phyloP scores from a whole-genome alignment of 176 grass and related monocot species.

The bread wheat (Triticum aestivum) region DNA sequence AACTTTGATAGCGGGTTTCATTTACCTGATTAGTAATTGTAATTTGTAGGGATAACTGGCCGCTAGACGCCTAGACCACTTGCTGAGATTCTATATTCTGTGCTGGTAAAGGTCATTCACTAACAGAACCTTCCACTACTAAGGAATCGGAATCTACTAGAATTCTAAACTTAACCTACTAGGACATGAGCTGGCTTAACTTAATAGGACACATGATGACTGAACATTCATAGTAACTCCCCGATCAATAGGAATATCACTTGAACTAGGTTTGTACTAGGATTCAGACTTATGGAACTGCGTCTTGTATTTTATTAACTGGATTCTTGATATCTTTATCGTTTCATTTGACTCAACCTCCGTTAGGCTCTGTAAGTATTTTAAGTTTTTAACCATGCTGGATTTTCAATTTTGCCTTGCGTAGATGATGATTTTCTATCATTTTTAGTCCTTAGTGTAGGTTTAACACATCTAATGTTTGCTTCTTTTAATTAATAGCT shows the following conservation, averaged over 20 bases:
- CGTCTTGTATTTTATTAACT: not conserved
- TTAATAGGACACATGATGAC: not conserved
- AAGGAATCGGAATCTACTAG: not conserved
- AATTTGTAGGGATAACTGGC: not conserved
- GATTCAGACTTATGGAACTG: not conserved
- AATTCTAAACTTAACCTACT: not conserved
- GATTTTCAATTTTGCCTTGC: not conserved
- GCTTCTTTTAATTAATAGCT: conserved; percentile 46
- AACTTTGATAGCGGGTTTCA: not conserved
- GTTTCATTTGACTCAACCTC: not conserved
- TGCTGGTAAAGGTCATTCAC: too few relatives aligned
- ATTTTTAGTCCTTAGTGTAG: conserved; percentile 12
- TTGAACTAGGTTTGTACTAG: not conserved
- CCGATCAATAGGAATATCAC: not conserved
- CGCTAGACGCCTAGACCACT: not conserved
- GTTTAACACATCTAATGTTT: not conserved
- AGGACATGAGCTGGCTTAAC: not conserved
- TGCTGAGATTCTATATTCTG: not conserved
- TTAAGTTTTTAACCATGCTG: not conserved
- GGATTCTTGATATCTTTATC: not conserved
- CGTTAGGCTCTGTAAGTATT: not conserved
- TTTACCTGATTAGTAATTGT: not conserved
- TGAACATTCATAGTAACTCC: not conserved
- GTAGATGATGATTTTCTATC: not conserved
- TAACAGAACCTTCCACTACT: too few relatives aligned